Conservation (phyloP, 2,329 filamentous ascomycete genomes). For the Lecanicillium sp. region DNA sequence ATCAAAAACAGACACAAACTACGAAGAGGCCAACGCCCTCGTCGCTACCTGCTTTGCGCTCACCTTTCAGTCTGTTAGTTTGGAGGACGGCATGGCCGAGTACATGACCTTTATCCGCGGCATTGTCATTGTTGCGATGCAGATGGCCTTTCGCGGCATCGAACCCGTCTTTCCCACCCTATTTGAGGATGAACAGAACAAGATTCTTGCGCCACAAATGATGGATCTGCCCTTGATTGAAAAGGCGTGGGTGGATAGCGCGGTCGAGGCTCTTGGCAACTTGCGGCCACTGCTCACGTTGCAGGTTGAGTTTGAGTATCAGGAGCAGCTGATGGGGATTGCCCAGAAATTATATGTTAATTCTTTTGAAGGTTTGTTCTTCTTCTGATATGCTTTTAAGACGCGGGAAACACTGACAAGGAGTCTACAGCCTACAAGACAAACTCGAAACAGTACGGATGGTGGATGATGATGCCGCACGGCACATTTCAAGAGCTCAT, state of each 20-base stretch:
- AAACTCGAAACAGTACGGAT: slow-evolving; percentile 41
- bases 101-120: slow-evolving; percentile 54
- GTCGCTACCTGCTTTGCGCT: slow-evolving; percentile 52
- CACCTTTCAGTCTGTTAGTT: slow-evolving; percentile 48
- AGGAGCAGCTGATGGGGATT: slow-evolving; percentile 34
- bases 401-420: slow-evolving; percentile 4
- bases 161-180: slow-evolving; percentile 42
- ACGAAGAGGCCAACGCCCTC: slow-evolving; percentile 50
- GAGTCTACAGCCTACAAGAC: slow-evolving; percentile 35
- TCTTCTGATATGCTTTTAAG: background rate
- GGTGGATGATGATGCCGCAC: slow-evolving; percentile 52
- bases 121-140: slow-evolving; percentile 44
- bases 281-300: slow-evolving; percentile 35
- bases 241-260: slow-evolving; percentile 36
- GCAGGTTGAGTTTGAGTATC: slow-evolving; percentile 37
- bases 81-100: slow-evolving; percentile 51
- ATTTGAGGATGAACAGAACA: slow-evolving; percentile 30
- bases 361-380: slow-evolving; percentile 39
- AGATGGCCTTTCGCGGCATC: slow-evolving; percentile 42
- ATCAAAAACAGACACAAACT: slow-evolving; percentile 29
- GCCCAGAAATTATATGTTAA: slow-evolving; percentile 43
- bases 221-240: slow-evolving; percentile 35
- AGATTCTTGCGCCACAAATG: slow-evolving; percentile 36
- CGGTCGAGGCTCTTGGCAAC: slow-evolving; percentile 31
- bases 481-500: slow-evolving; percentile 41